Evolutionary conservation across 192 early-diverging fungal species (phyloP).

Genomic region (Gryganskiella cystojenkinii): DNA sequence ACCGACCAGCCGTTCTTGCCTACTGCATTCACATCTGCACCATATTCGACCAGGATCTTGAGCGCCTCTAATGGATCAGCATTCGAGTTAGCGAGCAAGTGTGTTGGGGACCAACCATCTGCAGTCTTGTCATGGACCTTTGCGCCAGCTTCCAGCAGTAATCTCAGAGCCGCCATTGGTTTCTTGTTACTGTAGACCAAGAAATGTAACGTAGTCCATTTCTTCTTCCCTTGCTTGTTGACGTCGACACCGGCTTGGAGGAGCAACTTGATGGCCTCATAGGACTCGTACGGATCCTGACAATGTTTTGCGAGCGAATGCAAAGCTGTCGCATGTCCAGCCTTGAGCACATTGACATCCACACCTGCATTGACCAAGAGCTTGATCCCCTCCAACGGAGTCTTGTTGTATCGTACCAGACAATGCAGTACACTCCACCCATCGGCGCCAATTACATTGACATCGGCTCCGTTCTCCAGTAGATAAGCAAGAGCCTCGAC

Average conservation of each 20-base stretch:
- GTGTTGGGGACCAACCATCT: constrained; percentile 50
- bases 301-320: constrained; percentile 51
- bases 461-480: constrained; percentile 69
- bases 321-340: constrained; percentile 42
- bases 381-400: constrained; percentile 61
- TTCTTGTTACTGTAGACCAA: constrained; percentile 50
- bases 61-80: constrained; percentile 50
- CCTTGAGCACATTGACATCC: constrained; percentile 51
- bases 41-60: constrained; percentile 47
- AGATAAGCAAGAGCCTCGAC: constrained; percentile 55
- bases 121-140: constrained; percentile 59
- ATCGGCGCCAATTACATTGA: constrained; percentile 69
- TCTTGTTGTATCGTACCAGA: constrained; percentile 57
- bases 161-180: constrained; percentile 41
- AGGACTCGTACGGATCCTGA: constrained; percentile 44
- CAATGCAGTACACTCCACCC: constrained; percentile 69
- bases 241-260: constrained; percentile 68
- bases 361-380: constrained; percentile 48
- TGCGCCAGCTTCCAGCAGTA: constrained; percentile 64
- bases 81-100: constrained; percentile 50
- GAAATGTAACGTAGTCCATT: constrained; percentile 68
- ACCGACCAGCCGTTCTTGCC: constrained; percentile 53
- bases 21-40: constrained; percentile 50
- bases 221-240: constrained; percentile 66
- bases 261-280: constrained; percentile 48